Evolutionary conservation across 1,284 basidiomycete genomes (phyloP).

Genomic region (Fomes fomentarius): DNA sequence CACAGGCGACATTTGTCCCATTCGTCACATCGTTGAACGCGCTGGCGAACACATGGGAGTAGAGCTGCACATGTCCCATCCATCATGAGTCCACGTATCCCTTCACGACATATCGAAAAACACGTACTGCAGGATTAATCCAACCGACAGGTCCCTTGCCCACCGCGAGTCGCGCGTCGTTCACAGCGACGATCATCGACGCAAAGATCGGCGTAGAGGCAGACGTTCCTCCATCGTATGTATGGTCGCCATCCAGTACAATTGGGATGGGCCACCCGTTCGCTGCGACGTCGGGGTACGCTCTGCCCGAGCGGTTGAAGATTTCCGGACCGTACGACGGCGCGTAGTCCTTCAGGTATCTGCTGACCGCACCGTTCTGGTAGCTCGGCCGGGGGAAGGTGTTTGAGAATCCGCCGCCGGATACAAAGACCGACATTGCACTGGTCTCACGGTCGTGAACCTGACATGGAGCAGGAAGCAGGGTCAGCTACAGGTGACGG

Average conservation of each 20-base stretch:
- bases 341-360: conserved; percentile 34
- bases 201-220: conserved; percentile 36
- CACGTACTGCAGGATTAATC: conserved; percentile 53
- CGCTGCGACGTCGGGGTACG: conserved; percentile 24
- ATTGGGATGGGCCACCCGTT: conserved; percentile 29
- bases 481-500: too few relatives aligned
- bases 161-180: conserved; percentile 51
- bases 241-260: not conserved
- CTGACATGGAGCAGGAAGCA: too few relatives aligned
- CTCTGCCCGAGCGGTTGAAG: conserved; percentile 24
- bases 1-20: conserved; percentile 29
- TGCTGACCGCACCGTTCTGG: conserved; percentile 37
- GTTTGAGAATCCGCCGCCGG: conserved; percentile 44
- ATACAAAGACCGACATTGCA: conserved; percentile 29
- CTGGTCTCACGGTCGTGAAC: conserved; percentile 50
- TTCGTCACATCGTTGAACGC: conserved; percentile 48
- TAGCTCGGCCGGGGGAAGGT: conserved; percentile 42
- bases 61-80: conserved; percentile 26
- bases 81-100: conserved; percentile 17
- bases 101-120: not conserved
- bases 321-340: conserved; percentile 37
- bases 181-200: conserved; percentile 54
- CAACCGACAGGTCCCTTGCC: conserved; percentile 54
- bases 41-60: conserved; percentile 26
- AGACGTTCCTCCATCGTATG: conserved; percentile 20